Base-by-base conservation (phyloP, 1,284 basidiomycete species). In the Melampsora abietis-canadensis region DNA sequence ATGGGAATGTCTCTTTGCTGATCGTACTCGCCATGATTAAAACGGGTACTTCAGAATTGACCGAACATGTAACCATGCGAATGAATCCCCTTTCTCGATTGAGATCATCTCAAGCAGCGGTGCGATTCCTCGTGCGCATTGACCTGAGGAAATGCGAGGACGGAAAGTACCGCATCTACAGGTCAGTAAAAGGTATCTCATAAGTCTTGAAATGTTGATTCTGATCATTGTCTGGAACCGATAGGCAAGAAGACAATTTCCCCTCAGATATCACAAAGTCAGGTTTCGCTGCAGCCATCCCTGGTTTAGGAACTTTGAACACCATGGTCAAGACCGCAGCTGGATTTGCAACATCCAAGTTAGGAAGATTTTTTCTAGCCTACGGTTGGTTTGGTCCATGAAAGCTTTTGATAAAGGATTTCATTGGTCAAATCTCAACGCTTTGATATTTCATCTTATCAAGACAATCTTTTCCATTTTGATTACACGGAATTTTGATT, bases 231-330 rank as follows among this genome's bases (percentile, higher is more conserved):
- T 65, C 4, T 34, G 10, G 4, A 46, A 44, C 17, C 46, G 15
- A 37, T 31, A 70, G 68, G 30, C 68, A 70, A 70, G 59, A 70
- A 70, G 68, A 70, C 17, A 70, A 70, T 31, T 63, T 70, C 14
- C 68, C 68, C n/a, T 31, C 21, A 37, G 68, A 70, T 70, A 17
- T 70, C 6, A 63, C 68, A n/a, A 21, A 48, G 60, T 70, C 68
- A 37, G 68, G 68, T 12, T 40, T 40, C 10, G 37, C 37, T 40
- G 37, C 37, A 40, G 4, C 37, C 10, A 40, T 40, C 12, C 37
- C 37, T 40, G 37, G 37, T 10, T 7, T 40, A 12, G 37, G 37
- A 40, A 40, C 37, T 40, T 40, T 40, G 37, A 40, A 40, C 12
- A 40, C 4, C 5, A 8, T 40, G 10, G 12, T 40, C 37, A 40